A percentile compares a stretch with the other conserved stretches of the same genome.
Conservation (phyloP, 148 eudicot genomes). For the Amaranthus palmeri region DNA sequence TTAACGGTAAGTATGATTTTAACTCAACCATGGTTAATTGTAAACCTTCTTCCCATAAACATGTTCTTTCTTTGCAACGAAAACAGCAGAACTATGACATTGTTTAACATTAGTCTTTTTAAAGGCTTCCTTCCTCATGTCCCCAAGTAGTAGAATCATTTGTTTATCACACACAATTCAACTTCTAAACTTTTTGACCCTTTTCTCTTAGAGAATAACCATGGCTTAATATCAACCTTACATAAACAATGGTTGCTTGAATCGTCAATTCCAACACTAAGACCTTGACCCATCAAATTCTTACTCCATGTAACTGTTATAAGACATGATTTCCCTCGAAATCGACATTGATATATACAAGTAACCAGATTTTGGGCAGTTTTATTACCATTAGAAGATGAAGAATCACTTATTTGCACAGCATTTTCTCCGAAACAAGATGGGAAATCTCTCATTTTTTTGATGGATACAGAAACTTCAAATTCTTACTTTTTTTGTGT, state of each 20-base stretch:
- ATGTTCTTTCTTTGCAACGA: slow-evolving; percentile 47
- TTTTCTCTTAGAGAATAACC: slow-evolving; percentile 61
- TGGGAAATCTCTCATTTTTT: slow-evolving; percentile 51
- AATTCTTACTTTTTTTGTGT: slow-evolving; percentile 29
- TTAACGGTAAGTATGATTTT: too few relatives aligned
- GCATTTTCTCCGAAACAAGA: slow-evolving; percentile 66
- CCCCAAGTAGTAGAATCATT: slow-evolving; percentile 52
- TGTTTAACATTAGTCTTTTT: slow-evolving; percentile 43
- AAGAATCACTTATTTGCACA: slow-evolving; percentile 58
- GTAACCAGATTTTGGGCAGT: slow-evolving; percentile 50
- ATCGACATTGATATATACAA: slow-evolving; percentile 53
- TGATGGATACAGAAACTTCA: neutral
- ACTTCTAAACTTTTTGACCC: slow-evolving; percentile 50
- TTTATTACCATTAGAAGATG: slow-evolving; percentile 47
- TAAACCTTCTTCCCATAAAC: slow-evolving; percentile 52
- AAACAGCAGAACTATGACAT: slow-evolving; percentile 30
- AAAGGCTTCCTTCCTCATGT: slow-evolving; percentile 56
- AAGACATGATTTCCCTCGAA: slow-evolving; percentile 39
- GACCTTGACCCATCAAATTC: slow-evolving; percentile 60
- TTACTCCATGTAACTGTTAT: slow-evolving; percentile 57
- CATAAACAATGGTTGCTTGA: slow-evolving; percentile 42
- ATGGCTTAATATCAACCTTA: slow-evolving; percentile 56
- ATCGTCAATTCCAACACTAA: slow-evolving; percentile 59
- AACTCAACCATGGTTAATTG: too few relatives aligned
- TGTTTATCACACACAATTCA: slow-evolving; percentile 46